Conservation (phyloP, 768 basidiomycete genomes). For the Rickenella mellea region DNA sequence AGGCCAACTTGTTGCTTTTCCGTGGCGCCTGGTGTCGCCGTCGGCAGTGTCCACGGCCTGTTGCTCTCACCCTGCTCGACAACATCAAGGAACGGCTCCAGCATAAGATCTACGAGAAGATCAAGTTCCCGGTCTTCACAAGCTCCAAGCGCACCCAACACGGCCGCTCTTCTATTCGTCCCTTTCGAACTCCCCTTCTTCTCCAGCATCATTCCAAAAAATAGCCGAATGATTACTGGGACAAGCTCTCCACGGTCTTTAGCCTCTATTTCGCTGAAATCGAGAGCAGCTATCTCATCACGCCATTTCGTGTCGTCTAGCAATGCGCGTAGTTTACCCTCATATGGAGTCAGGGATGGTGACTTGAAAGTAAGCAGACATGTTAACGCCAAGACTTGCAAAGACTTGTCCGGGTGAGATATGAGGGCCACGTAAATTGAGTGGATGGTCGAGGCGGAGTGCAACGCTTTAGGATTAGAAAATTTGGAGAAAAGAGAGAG, state of each 20-base stretch:
- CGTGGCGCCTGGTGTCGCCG: constrained; percentile 24
- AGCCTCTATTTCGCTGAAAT: constrained; percentile 41
- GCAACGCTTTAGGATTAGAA: constrained; percentile 83
- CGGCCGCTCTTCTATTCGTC: constrained; percentile 61
- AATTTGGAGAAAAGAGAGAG: constrained; percentile 85
- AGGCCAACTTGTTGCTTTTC: constrained; percentile 77
- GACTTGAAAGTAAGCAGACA: constrained; percentile 81
- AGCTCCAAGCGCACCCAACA: constrained; percentile 59
- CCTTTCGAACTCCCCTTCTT: constrained; percentile 59
- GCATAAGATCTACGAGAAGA: constrained; percentile 80
- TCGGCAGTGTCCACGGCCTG: constrained; percentile 20
- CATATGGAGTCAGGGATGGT: constrained; percentile 40
- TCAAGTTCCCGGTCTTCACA: constrained; percentile 68
- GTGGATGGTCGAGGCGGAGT: constrained; percentile 55
- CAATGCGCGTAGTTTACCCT: constrained; percentile 57
- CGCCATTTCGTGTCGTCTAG: constrained; percentile 84
- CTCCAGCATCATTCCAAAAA: constrained; percentile 86
- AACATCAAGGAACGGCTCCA: constrained; percentile 46
- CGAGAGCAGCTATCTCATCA: constrained; percentile 73
- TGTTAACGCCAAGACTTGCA: constrained; percentile 67
- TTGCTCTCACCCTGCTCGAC: constrained; percentile 9
- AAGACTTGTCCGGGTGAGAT: constrained; percentile 71
- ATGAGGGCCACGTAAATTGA: constrained; percentile 64
- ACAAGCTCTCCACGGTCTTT: constrained; percentile 58
- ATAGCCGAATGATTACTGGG: constrained; percentile 58